Evolutionary conservation across 2,329 filamentous ascomycete species (phyloP).

Genomic region (Cordyceps fumosorosea): DNA sequence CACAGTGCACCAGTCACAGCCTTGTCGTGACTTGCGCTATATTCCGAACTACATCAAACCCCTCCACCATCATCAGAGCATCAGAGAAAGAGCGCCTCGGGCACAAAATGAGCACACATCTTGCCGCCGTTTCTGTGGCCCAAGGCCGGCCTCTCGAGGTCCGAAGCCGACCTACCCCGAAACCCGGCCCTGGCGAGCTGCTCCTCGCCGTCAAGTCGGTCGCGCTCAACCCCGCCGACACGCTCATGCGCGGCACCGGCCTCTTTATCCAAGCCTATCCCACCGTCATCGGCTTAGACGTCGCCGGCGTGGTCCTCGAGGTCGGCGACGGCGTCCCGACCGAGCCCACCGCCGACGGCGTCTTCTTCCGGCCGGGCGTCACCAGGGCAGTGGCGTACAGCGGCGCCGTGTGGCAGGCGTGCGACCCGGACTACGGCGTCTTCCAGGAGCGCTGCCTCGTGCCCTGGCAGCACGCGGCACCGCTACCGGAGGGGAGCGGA

Average conservation of each 20-base stretch:
- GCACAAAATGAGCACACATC: constrained; percentile 30
- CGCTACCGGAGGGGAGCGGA: constrained; percentile 26
- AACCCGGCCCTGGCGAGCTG: constrained; percentile 38
- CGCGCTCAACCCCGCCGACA: constrained; percentile 43
- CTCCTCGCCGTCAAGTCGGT: constrained; percentile 41
- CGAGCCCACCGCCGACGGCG: constrained; percentile 4
- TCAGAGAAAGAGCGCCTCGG: background rate
- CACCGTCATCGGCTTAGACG: constrained; percentile 35
- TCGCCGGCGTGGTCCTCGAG: constrained; percentile 36
- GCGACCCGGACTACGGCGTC: constrained; percentile 38
- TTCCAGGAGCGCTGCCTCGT: constrained; percentile 39
- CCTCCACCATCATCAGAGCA: background rate
- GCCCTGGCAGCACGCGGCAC: constrained; percentile 32
- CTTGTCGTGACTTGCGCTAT: too few relatives aligned
- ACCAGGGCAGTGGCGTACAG: constrained; percentile 34
- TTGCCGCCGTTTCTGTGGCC: constrained; percentile 30
- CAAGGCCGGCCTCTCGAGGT: constrained; percentile 32
- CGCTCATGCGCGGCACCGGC: constrained; percentile 33
- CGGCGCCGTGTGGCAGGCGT: constrained; percentile 34
- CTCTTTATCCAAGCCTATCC: constrained; percentile 35
- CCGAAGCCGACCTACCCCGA: constrained; percentile 33
- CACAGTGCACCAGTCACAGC: too few relatives aligned
- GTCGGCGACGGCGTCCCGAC: constrained; percentile 32
- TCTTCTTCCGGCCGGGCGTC: constrained; percentile 25
- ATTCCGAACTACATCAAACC: too few relatives aligned